Evolutionary conservation across 108 stramenopile species (phyloP).

Genomic region (Chaetoceros muelleri): DNA sequence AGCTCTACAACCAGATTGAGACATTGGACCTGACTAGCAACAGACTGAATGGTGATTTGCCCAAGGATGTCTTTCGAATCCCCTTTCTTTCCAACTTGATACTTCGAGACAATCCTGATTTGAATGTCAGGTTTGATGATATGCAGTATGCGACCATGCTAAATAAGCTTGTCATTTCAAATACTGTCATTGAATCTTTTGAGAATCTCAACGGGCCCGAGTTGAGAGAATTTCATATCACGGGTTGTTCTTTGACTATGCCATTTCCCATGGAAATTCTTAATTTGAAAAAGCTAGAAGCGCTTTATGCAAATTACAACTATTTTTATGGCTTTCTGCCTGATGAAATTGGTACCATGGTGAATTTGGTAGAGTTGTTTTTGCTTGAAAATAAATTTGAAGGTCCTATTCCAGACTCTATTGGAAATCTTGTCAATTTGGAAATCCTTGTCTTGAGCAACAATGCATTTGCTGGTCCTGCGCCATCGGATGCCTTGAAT

Average conservation of each 20-base stretch:
- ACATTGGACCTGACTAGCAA: conserved; percentile 45
- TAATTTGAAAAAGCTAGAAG: conserved; percentile 35
- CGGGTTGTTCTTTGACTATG: conserved; percentile 32
- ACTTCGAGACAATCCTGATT: conserved; percentile 28
- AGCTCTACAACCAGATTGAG: conserved; percentile 26
- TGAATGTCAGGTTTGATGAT: conserved; percentile 40
- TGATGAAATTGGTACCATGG: conserved; percentile 7
- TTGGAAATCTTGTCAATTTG: conserved; percentile 33
- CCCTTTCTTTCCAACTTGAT: conserved; percentile 44
- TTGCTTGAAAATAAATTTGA: conserved; percentile 23
- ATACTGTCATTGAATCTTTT: conserved; percentile 12
- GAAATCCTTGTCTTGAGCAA: conserved; percentile 34
- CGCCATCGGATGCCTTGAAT: conserved; percentile 11
- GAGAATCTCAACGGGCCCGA: conserved; percentile 13
- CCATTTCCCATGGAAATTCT: conserved; percentile 39
- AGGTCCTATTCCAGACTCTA: conserved; percentile 39
- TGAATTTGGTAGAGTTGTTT: background rate
- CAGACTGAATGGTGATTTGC: conserved; percentile 50
- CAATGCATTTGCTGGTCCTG: conserved; percentile 16
- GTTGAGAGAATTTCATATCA: conserved; percentile 40
- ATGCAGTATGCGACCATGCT: conserved; percentile 42
- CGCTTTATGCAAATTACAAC: conserved; percentile 28
- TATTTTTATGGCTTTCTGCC: conserved; percentile 13
- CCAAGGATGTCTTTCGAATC: conserved; percentile 42
- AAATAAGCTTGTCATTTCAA: conserved; percentile 26